Evolutionary conservation across 805 yeast species (phyloP), one percentile per base, ranked within the genome.

Genomic region (Wickerhamiella slavikovae): DNA sequence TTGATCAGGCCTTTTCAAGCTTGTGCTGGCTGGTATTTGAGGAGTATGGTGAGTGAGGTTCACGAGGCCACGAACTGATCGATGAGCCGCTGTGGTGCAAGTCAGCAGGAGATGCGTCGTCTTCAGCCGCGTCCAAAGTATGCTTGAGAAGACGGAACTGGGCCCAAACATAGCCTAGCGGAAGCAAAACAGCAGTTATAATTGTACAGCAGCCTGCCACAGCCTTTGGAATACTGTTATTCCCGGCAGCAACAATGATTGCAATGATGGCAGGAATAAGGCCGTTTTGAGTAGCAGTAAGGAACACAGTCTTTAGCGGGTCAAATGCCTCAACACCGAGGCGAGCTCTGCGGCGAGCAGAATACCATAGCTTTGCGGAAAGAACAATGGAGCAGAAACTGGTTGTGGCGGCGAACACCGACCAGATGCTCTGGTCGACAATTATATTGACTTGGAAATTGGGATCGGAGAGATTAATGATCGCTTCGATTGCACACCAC

Each of bases 271-370:
- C 66, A 3, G 96, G 95, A 13, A 79, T 54, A 7, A 82, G 48
- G 62, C 83, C 64, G 0, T 93, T 71, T 49, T 89, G 96, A 10
- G 68, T 52, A 1, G 79, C 57, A 85, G 78, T 78, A 31, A 83
- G 73, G 34, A 79, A 52, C 26, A 89, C 52, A 21, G 82, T 68
- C 47, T 80, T 93, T 47, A 77, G 67, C 16, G 77, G 69, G 37
- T 74, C 83, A 44, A 83, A 79, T 46, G 79, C 93, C 44, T 62
- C 68, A 35, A 80, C 55, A 0, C 98, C 98, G 29, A 83, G 48
- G 36, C 55, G 65, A 31, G 80, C 60, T 49, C 98, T 65, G 4
- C 79, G 63, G 33, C 69, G 60, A 16, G 79, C 64, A 1, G 93
- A 93, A 27, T 64, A 31, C 16, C 60, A 46, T 29, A 89, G 58